Conservation (phyloP, 257 asterid genomes). For the Nicotiana undulata region DNA sequence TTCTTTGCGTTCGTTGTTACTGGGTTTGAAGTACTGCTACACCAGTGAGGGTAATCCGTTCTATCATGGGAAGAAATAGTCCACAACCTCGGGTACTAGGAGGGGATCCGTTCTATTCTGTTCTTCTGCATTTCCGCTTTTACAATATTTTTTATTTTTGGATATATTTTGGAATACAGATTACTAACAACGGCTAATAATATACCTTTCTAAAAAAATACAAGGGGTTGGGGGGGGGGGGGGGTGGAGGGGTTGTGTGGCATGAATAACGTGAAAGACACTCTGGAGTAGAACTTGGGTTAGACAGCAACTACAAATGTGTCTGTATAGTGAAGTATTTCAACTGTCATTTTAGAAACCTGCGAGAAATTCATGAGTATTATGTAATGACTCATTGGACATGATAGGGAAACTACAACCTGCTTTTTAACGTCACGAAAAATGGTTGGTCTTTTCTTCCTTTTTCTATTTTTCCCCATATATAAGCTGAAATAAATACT, state of each 20-base stretch:
- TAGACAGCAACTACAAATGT: neutral
- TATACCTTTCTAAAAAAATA: too few species aligned
- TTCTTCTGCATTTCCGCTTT: too few species aligned
- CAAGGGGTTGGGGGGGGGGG: too few species aligned
- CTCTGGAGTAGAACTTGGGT: neutral
- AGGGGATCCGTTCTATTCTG: too few species aligned
- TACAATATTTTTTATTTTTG: too few species aligned
- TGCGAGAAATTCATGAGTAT: conserved; percentile 38
- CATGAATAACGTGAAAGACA: conserved; percentile 35
- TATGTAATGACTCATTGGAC: neutral
- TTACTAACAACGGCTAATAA: accelerated
- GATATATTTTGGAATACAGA: too few species aligned
- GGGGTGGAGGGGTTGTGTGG: neutral
- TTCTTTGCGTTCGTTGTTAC: too few species aligned
- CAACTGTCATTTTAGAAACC: conserved; percentile 24
- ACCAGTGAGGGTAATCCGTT: too few species aligned
- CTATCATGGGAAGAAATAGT: too few species aligned
- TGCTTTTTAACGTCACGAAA: neutral
- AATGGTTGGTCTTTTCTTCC: neutral
- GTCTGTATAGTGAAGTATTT: neutral
- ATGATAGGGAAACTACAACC: neutral
- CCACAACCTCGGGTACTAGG: too few species aligned
- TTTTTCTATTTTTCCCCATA: neutral
- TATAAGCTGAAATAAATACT: neutral
- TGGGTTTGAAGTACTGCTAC: too few species aligned